Base-by-base conservation (phyloP, 1,139 yeast species). In the Debaryomycetaceae sp. region DNA sequence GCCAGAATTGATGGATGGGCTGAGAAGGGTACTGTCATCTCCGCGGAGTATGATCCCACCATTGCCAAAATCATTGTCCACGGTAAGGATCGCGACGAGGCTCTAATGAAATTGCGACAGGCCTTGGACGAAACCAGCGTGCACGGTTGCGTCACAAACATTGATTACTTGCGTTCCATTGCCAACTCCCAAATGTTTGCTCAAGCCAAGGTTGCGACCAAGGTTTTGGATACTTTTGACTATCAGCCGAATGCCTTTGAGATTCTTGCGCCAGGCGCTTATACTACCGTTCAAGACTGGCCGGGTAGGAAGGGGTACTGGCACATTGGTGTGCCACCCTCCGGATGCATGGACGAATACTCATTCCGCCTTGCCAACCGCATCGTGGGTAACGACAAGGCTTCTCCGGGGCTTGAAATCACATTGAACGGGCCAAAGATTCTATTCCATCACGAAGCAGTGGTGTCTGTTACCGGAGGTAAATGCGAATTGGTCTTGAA, bases 1-100 rank as follows among this genome's bases (percentile, higher is more conserved):
- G 95, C 95, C 6, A 77, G 97, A 57, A 73, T 86, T 37, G 98
- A 90, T 51, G 80, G 92, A 12, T 87, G 97, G 97, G 86, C 85
- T 27, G 63, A 73, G 36, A 81, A 82, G 41, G 98, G 98, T 40
- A 78, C 95, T n/a, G 75, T 68, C 26, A 63, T 90, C 35, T 78
- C 94, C 32, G 86, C 95, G 13, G 96, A 87, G 55, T 90, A 85
- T 51, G 98, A 90, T 57, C 97, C 98, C 28, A 86, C 96, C 7
- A 65, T 90, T 40, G 97, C 97, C 28, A 90, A 90, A 56, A 86
- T 90, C 44, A 87, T 90, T 57, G 97, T 90, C 27, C 87, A 85
- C 44, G 98, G 96, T 28, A 73, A 68, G 35, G 87, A 83, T 49
- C 74, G 98, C 53, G 69, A 68, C 29, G 96, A 86, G 36, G 95